Evolutionary conservation across 1,284 basidiomycete species (phyloP).

Genomic region (Macrocystidia cucumis): DNA sequence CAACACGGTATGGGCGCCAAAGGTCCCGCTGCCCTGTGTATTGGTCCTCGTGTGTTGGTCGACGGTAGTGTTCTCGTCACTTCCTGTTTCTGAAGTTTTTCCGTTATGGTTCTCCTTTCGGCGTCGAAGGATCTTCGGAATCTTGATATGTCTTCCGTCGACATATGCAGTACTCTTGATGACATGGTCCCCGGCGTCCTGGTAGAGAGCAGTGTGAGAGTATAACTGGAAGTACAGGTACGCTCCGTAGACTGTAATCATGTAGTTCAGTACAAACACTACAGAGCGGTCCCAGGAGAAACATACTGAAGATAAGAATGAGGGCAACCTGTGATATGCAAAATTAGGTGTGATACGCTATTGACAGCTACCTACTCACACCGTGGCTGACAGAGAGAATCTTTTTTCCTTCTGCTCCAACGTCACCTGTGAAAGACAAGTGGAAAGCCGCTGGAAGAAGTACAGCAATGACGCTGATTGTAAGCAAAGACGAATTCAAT

Average conservation of each 20-base stretch:
- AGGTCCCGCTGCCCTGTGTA: slow-evolving; percentile 4
- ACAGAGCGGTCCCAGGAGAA: not conserved
- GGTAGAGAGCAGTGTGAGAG: slow-evolving; percentile 73
- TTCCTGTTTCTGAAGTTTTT: not conserved
- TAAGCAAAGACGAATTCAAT: slow-evolving; percentile 74
- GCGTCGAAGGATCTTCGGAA: no score
- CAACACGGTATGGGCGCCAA: not conserved
- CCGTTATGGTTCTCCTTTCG: slow-evolving; percentile 8
- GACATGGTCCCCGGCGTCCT: slow-evolving; percentile 34
- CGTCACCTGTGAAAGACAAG: slow-evolving; percentile 20
- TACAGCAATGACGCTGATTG: slow-evolving; percentile 74
- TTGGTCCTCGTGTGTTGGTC: slow-evolving; percentile 1
- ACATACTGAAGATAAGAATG: slow-evolving; percentile 71
- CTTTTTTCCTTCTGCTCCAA: slow-evolving; percentile 26
- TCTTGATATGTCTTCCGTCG: no score
- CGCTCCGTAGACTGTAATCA: slow-evolving; percentile 48
- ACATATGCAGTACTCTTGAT: slow-evolving; percentile 33
- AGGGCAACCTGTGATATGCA: slow-evolving; percentile 64
- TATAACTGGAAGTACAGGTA: slow-evolving; percentile 85
- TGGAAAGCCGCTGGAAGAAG: slow-evolving; percentile 70
- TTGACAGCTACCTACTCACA: slow-evolving; percentile 32
- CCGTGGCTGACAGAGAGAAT: slow-evolving; percentile 76
- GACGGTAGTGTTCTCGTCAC: slow-evolving; percentile 2
- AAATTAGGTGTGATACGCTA: slow-evolving; percentile 5
- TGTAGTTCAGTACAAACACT: no score